Evolutionary conservation across 1,284 basidiomycete genomes (phyloP).

Genomic region (Schizopora paradoxa): DNA sequence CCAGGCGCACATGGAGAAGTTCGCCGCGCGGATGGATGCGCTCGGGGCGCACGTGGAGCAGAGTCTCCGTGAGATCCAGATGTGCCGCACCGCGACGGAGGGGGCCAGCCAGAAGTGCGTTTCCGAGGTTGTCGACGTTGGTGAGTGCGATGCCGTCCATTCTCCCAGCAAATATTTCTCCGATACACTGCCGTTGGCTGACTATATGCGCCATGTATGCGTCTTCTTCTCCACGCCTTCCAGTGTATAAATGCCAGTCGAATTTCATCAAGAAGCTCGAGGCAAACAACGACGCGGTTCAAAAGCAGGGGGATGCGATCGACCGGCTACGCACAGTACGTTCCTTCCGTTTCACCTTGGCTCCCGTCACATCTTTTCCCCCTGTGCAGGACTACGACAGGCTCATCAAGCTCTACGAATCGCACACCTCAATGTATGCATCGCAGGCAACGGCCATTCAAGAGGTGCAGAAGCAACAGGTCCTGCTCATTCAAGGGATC

Average conservation of each 20-base stretch:
- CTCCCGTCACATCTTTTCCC: neutral
- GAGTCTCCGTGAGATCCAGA: slow-evolving; percentile 9
- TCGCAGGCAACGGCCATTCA: neutral
- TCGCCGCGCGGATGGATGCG: slow-evolving; percentile 13
- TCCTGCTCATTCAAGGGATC: neutral
- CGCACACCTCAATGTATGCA: neutral
- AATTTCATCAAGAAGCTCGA: slow-evolving; percentile 8
- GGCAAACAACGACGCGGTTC: neutral
- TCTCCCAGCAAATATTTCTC: too few relatives aligned
- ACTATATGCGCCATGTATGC: slow-evolving; percentile 8
- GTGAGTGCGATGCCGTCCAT: slow-evolving; percentile 1
- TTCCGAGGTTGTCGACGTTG: slow-evolving; percentile 10
- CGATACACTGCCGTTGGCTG: neutral
- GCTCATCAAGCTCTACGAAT: slow-evolving; percentile 10
- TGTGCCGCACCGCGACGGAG: slow-evolving; percentile 10
- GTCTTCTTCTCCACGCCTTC: neutral
- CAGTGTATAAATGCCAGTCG: slow-evolving; percentile 13
- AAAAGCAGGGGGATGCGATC: slow-evolving; percentile 1
- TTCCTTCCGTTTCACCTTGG: slow-evolving; percentile 1
- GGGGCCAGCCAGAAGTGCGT: slow-evolving; percentile 4
- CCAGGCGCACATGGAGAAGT: slow-evolving; percentile 15
- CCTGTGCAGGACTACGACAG: slow-evolving; percentile 2
- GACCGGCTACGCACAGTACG: slow-evolving; percentile 1
- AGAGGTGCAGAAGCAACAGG: slow-evolving; percentile 4
- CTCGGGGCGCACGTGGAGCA: slow-evolving; percentile 10